Evolutionary conservation across 2,329 filamentous ascomycete genomes (phyloP).

Genomic region (Sporothrix brasiliensis): DNA sequence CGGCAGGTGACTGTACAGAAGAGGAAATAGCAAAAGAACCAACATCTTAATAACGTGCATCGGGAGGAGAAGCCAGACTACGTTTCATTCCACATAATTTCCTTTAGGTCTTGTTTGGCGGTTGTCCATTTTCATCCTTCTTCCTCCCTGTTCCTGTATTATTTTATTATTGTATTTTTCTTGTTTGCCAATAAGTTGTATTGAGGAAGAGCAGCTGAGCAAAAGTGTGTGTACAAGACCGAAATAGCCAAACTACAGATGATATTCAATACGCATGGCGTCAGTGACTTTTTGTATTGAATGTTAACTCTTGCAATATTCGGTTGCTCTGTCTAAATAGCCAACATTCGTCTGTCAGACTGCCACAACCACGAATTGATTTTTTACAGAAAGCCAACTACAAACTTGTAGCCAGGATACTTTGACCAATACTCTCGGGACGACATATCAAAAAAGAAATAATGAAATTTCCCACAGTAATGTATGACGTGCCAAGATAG

Average conservation of each 20-base stretch:
- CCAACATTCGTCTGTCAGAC: too few relatives aligned
- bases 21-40: neutral
- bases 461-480: too few relatives aligned
- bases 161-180: neutral
- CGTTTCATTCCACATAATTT: neutral
- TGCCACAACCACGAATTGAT: too few relatives aligned
- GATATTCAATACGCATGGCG: neutral
- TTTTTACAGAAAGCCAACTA: too few relatives aligned
- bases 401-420: too few relatives aligned
- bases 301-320: neutral
- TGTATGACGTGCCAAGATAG: too few relatives aligned
- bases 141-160: constrained; percentile 15
- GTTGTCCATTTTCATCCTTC: neutral
- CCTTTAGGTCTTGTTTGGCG: neutral
- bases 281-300: neutral
- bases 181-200: neutral
- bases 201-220: neutral
- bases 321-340: neutral
- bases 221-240: neutral
- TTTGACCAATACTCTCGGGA: too few relatives aligned
- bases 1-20: too few relatives aligned
- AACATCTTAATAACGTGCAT: too few relatives aligned
- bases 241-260: neutral
- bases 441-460: too few relatives aligned
- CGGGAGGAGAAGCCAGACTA: too few relatives aligned